Evolutionary conservation across 2,329 filamentous ascomycete species (phyloP), one percentile per base, ranked within the genome.

Genomic region (Nigrospora sphaerica): DNA sequence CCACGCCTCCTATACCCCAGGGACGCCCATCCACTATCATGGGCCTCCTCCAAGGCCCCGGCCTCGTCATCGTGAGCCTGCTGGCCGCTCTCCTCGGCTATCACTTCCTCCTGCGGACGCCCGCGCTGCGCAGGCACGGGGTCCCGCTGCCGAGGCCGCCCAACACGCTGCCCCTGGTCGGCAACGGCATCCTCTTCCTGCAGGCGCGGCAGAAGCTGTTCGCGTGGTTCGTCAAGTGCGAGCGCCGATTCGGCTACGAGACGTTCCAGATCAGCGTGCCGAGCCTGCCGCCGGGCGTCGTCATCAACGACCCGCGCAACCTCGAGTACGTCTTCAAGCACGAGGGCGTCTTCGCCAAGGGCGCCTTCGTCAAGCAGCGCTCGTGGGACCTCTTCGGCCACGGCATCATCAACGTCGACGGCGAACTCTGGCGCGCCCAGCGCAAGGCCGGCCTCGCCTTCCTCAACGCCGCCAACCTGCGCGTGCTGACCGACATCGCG

Each of bases 371-470:
- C 56, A 80, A 78, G 52, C 63, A 65, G 16, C 70, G 79, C 34
- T 76, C 80, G 0, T 76, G 75, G 71, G 81, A 84, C 56, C 63
- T 85, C 0, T 85, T 85, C 50, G 81, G 74, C 64, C 60, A 80
- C 52, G 81, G 81, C 23, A 85, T 85, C 53, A 83, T 85, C 62
- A 85, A 85, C 53, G 75, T 75, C 23, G 81, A 84, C 49, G 81
- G 81, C 36, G 76, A 81, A 18, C 57, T 80, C 19, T 85, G 81
- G 81, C 77, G 71, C 49, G 64, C 75, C 2, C 81, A 85, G 65
- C 71, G 81, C 39, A 83, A 77, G 57, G 81, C 80, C 4, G 81
- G 81, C 1, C 52, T 77, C 13, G 62, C 73, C 28, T 85, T 85
- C 52, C 70, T 85, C 23, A 81, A 71, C 54, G 69, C 70, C 13